Evolutionary conservation across 2,329 filamentous ascomycete species (phyloP).

Genomic region (Metarhizium humberi): DNA sequence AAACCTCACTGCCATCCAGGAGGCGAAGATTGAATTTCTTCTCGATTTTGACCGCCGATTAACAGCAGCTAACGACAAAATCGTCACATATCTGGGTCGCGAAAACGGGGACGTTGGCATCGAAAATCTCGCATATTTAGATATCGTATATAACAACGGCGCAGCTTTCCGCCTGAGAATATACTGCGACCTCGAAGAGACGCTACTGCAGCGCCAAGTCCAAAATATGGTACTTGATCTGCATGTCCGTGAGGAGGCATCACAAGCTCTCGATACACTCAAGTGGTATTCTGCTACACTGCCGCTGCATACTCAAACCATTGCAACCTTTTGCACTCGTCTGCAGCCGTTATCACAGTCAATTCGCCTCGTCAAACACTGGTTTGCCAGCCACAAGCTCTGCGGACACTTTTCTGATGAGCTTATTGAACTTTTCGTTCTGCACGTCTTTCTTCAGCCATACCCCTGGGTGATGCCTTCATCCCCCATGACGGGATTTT

Average conservation of each 20-base stretch:
- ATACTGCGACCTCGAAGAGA: constrained; percentile 79
- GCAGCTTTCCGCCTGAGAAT: constrained; percentile 77
- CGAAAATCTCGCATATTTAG: constrained; percentile 73
- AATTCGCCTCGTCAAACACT: constrained; percentile 78
- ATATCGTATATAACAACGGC: constrained; percentile 64
- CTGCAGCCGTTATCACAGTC: constrained; percentile 72
- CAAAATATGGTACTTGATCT: constrained; percentile 63
- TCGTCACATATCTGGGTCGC: constrained; percentile 65
- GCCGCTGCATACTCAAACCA: constrained; percentile 72
- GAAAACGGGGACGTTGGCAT: constrained; percentile 63
- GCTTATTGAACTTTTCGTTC: constrained; percentile 73
- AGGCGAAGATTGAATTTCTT: constrained; percentile 86
- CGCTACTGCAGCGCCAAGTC: constrained; percentile 66
- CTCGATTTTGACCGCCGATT: constrained; percentile 67
- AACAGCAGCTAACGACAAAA: constrained; percentile 46
- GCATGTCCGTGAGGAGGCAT: constrained; percentile 57
- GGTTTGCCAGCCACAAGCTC: constrained; percentile 81
- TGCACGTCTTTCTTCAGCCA: constrained; percentile 69
- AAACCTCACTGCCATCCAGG: constrained; percentile 80
- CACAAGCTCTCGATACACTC: constrained; percentile 59
- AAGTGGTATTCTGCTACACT: constrained; percentile 63
- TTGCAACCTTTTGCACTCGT: constrained; percentile 71
- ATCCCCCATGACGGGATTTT: constrained; percentile 68
- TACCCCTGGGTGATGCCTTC: constrained; percentile 74
- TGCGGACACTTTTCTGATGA: constrained; percentile 67